Evolutionary conservation across 2,329 filamentous ascomycete genomes (phyloP), one percentile per base, ranked within the genome.

Genomic region (Colletotrichum sp.): DNA sequence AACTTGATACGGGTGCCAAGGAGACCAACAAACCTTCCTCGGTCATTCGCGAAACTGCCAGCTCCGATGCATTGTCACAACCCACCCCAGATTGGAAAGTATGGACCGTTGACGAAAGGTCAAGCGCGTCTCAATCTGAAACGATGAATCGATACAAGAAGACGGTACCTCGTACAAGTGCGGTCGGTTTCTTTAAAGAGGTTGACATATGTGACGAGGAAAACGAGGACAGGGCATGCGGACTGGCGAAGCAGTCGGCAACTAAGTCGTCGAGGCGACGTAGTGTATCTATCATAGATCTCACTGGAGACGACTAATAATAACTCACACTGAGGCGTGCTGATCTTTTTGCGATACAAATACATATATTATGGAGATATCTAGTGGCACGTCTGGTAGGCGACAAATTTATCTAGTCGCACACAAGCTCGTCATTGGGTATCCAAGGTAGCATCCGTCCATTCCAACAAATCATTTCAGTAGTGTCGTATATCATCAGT

Each of bases 131-230:
- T 8, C 31, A 29, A 7, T n/a, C 21, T 29, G 15, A 21, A 62
- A 21, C 57, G 8, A 13, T n/a, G 27, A 12, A 15, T 8, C 38
- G 29, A 13, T 33, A 51, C 7, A 69, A 85, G 74, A 86, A 86
- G 15, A 81, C 84, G 72, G 76, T 84, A 43, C 83, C 85, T 15
- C 81, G 81, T 55, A 78, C 78, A 31, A 84, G 83, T 58, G 78
- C 78, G 16, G 77, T 78, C 8, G 86, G 86, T 5, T 87, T 85
- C 77, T 84, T 85, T 74, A 77, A 80, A 31, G 84, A 82, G 64
- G 54, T 82, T 21, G 81, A 83, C 18, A 76, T 82, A 43, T 74
- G 69, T 18, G 80, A 80, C 27, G 79, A 82, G 33, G 81, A 77
- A 3, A 31, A 29, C 16, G 58, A 15, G 8, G 15, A 76, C 70